Evolutionary conservation across 306 rosid species (phyloP).

Genomic region (Oemleria cerasiformis): DNA sequence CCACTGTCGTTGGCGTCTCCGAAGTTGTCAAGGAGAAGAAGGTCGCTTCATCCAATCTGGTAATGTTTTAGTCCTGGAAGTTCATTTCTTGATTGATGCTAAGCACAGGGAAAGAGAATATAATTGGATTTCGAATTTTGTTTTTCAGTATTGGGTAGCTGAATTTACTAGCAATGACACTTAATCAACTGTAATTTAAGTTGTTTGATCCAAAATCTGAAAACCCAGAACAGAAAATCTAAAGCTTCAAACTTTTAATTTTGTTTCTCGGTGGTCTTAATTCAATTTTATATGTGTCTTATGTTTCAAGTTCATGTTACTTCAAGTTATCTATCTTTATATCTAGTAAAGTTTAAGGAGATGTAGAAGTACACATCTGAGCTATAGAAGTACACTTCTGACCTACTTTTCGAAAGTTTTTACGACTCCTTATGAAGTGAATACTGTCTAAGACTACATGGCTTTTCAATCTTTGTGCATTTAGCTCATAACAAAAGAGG

Average conservation of each 20-base stretch:
- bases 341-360: background rate
- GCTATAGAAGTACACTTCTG: background rate
- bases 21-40: conserved; percentile 53
- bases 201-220: conserved; percentile 13
- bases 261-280: background rate
- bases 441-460: conserved; percentile 12
- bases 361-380: background rate
- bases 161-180: background rate
- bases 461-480: conserved; percentile 24
- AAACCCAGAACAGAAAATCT: conserved; percentile 2
- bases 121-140: background rate
- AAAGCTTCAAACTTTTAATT: conserved; percentile 9
- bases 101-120: background rate
- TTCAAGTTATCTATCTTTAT: background rate
- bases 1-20: conserved; percentile 61
- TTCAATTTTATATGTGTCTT: background rate
- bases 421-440: conserved; percentile 9
- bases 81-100: conserved; percentile 16
- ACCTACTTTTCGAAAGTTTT: background rate
- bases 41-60: conserved; percentile 58
- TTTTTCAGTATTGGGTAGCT: background rate
- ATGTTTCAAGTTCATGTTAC: background rate
- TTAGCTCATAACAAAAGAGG: conserved; percentile 87
- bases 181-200: background rate
- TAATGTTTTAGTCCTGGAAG: conserved; percentile 11